A percentile compares a stretch with the other conserved stretches of the same genome.
Conservation (phyloP, 2,329 filamentous ascomycete species). For the Claviceps fusiformis region DNA sequence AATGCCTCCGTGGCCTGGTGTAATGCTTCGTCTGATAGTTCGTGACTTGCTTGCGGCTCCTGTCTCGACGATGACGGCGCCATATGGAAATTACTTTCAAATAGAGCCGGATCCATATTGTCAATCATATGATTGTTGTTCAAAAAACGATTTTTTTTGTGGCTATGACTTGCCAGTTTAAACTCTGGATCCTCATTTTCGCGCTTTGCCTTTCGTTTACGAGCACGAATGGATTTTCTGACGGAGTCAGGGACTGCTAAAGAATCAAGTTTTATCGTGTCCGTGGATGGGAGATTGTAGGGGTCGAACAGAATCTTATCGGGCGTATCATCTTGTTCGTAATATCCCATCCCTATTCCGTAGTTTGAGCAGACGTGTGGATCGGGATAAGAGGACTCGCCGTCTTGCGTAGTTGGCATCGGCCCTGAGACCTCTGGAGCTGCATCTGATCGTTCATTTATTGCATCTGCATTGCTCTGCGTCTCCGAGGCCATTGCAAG, state of each 20-base stretch:
- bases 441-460: not conserved
- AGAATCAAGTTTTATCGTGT: slow-evolving; percentile 28
- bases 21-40: slow-evolving; percentile 8
- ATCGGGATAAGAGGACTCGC: slow-evolving; percentile 31
- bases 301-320: slow-evolving; percentile 47
- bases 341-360: slow-evolving; percentile 46
- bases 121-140: slow-evolving; percentile 19
- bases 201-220: slow-evolving; percentile 37
- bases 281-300: slow-evolving; percentile 38
- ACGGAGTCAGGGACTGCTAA: slow-evolving; percentile 39
- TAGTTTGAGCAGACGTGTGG: slow-evolving; percentile 32
- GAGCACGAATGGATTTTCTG: slow-evolving; percentile 39
- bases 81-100: slow-evolving; percentile 14
- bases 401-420: slow-evolving; percentile 7
- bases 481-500: not conserved
- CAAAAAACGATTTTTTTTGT: slow-evolving; percentile 25
- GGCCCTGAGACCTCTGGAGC: not conserved
- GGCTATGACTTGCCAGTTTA: slow-evolving; percentile 25
- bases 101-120: slow-evolving; percentile 41
- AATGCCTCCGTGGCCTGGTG: not conserved
- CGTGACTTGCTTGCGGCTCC: not conserved
- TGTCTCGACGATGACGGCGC: not conserved
- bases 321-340: slow-evolving; percentile 42
- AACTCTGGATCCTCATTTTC: slow-evolving; percentile 45
- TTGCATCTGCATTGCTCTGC: not conserved